phyloP scores from a whole-genome alignment of 371 early-diverging fungal genomes.

The Catenaria anguillulae region DNA sequence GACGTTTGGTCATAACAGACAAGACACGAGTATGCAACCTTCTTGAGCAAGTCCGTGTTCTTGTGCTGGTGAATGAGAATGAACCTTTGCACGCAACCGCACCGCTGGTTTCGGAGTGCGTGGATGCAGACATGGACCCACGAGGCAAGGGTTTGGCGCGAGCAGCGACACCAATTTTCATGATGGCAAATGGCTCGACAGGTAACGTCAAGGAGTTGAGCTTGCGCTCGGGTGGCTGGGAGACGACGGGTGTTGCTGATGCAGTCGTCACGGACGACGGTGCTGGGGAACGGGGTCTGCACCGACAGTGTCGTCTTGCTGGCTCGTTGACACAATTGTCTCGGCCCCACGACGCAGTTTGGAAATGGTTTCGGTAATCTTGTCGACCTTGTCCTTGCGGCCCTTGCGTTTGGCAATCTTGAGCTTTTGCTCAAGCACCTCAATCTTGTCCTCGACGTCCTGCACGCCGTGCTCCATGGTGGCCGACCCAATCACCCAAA shows the following conservation, averaged over 20 bases:
- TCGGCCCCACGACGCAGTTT: constrained; percentile 12
- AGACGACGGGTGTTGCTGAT: background rate
- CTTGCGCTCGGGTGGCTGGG: background rate
- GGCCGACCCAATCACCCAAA: constrained; percentile 47
- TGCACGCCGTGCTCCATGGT: constrained; percentile 38
- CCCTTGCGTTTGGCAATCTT: constrained; percentile 91
- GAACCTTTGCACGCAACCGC: too few species aligned
- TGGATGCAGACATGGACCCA: too few species aligned
- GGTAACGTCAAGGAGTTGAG: background rate
- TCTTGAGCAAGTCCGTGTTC: constrained; percentile 74
- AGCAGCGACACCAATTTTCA: background rate
- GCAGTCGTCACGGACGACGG: background rate
- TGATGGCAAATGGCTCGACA: constrained; percentile 3
- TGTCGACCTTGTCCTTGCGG: constrained; percentile 70
- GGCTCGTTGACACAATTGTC: background rate
- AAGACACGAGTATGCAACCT: constrained; percentile 41
- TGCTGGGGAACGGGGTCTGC: too few species aligned
- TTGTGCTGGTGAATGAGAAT: constrained; percentile 55
- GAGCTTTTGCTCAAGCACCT: constrained; percentile 86
- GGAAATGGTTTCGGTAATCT: constrained; percentile 63
- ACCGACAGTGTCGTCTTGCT: background rate
- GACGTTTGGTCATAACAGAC: constrained; percentile 26
- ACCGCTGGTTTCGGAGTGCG: too few species aligned
- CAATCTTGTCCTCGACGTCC: constrained; percentile 85
- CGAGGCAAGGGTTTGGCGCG: background rate